Conservation (phyloP, 2,329 filamentous ascomycete genomes). For the Pseudogymnoascus sp. region DNA sequence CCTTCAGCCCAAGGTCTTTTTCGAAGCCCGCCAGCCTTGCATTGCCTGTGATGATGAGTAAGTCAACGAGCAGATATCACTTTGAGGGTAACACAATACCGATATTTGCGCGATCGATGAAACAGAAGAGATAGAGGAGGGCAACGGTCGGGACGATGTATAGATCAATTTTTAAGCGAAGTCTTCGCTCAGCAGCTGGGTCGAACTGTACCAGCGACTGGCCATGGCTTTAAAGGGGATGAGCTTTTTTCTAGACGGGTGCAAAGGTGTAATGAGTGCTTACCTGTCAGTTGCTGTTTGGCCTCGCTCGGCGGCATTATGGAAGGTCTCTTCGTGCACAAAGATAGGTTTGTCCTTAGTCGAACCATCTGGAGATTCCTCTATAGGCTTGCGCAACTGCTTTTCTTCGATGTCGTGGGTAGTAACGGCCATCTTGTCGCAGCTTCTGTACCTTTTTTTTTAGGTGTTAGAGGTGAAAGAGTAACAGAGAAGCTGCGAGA, state of each 20-base stretch:
- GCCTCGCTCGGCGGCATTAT: constrained; percentile 23
- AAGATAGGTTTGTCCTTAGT: not conserved
- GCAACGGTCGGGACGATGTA: constrained; percentile 59
- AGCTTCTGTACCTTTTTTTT: not conserved
- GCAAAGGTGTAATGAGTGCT: not conserved
- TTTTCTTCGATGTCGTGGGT: constrained; percentile 11
- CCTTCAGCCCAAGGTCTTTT: constrained; percentile 49
- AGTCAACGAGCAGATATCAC: not conserved
- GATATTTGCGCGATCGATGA: constrained; percentile 68
- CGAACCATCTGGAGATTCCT: not conserved
- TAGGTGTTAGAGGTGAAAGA: not conserved
- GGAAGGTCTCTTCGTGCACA: constrained; percentile 19
- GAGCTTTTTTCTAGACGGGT: not conserved
- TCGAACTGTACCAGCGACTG: constrained; percentile 48
- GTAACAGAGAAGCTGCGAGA: not conserved
- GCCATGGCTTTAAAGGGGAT: constrained; percentile 36
- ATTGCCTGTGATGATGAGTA: constrained; percentile 45
- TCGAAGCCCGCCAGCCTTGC: constrained; percentile 59
- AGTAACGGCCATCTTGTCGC: not conserved
- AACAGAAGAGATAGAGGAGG: constrained; percentile 63
- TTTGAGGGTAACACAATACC: constrained; percentile 35
- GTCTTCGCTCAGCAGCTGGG: constrained; percentile 45
- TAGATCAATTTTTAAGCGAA: constrained; percentile 59
- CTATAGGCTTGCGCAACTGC: not conserved
- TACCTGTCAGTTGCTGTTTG: constrained; percentile 24